Evolutionary conservation across 805 yeast genomes (phyloP).

Genomic region (Candida andamanensis): DNA sequence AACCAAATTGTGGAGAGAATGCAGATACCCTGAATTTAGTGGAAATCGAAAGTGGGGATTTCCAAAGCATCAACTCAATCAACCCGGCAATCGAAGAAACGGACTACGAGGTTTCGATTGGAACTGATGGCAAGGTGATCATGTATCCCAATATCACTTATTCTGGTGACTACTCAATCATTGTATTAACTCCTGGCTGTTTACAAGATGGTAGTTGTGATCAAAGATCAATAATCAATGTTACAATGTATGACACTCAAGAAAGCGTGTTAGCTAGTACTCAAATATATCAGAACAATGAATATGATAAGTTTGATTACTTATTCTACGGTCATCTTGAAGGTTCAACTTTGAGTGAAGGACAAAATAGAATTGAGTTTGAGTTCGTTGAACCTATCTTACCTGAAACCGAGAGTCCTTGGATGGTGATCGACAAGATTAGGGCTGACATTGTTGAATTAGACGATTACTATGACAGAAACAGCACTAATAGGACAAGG

Average conservation of each 20-base stretch:
- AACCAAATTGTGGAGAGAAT: slow-evolving; percentile 49
- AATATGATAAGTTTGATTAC: slow-evolving; percentile 72
- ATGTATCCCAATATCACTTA: slow-evolving; percentile 66
- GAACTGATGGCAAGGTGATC: slow-evolving; percentile 34
- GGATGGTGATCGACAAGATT: slow-evolving; percentile 69
- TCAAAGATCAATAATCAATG: slow-evolving; percentile 73
- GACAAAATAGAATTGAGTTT: slow-evolving; percentile 26
- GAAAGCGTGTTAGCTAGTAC: slow-evolving; percentile 39
- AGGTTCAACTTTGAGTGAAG: slow-evolving; percentile 26
- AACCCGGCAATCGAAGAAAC: slow-evolving; percentile 2
- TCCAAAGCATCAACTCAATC: slow-evolving; percentile 20
- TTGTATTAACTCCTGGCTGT: slow-evolving; percentile 88
- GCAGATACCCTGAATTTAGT: slow-evolving; percentile 21
- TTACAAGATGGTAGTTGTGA: slow-evolving; percentile 58
- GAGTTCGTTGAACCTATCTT: slow-evolving; percentile 21
- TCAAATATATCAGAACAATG: slow-evolving; percentile 73
- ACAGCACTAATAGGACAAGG: slow-evolving; percentile 23
- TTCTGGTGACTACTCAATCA: slow-evolving; percentile 70
- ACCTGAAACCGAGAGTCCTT: slow-evolving; percentile 21
- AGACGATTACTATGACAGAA: slow-evolving; percentile 32
- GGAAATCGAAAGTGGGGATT: slow-evolving; percentile 22
- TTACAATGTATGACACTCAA: slow-evolving; percentile 51
- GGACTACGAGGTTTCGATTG: slow-evolving; percentile 27
- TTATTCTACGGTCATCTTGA: slow-evolving; percentile 67
- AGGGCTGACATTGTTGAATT: slow-evolving; percentile 45